Conservation (phyloP, 352 stramenopile species). For the Globisporangium apiculatum region DNA sequence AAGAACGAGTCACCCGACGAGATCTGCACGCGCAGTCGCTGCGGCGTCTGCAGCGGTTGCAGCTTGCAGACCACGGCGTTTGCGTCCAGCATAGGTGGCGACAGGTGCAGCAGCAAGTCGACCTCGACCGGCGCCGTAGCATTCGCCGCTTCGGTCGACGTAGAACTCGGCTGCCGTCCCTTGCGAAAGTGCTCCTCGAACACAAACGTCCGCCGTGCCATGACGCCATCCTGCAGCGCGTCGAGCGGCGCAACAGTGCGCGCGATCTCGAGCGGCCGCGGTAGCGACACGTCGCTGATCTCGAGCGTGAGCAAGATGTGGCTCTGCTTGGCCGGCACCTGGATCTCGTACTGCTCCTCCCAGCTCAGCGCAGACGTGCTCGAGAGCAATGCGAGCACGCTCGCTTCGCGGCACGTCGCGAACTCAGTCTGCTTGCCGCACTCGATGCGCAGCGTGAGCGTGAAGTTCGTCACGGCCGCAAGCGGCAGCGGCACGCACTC, state of each 20-base stretch:
- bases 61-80: conserved; percentile 32
- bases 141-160: background rate
- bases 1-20: conserved; percentile 57
- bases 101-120: conserved; percentile 57
- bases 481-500: conserved; percentile 16
- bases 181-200: conserved; percentile 54
- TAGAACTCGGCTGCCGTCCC: background rate
- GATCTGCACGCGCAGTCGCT: conserved; percentile 47
- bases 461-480: conserved; percentile 20
- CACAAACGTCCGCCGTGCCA: conserved; percentile 18
- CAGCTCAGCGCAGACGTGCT: conserved; percentile 30
- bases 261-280: conserved; percentile 35
- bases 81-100: conserved; percentile 35
- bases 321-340: conserved; percentile 21
- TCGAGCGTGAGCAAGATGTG: conserved; percentile 42
- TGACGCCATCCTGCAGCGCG: conserved; percentile 30
- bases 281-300: conserved; percentile 25
- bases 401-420: conserved; percentile 37
- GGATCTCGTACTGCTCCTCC: conserved; percentile 64
- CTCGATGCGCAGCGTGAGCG: conserved; percentile 39
- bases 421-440: conserved; percentile 35
- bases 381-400: conserved; percentile 25
- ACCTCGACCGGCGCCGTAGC: conserved; percentile 18
- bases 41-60: conserved; percentile 18
- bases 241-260: conserved; percentile 28